A percentile compares a stretch with the other conserved stretches of the same genome.
phyloP scores from a whole-genome alignment of 164 flowering plant species.

The Houttuynia cordata region DNA sequence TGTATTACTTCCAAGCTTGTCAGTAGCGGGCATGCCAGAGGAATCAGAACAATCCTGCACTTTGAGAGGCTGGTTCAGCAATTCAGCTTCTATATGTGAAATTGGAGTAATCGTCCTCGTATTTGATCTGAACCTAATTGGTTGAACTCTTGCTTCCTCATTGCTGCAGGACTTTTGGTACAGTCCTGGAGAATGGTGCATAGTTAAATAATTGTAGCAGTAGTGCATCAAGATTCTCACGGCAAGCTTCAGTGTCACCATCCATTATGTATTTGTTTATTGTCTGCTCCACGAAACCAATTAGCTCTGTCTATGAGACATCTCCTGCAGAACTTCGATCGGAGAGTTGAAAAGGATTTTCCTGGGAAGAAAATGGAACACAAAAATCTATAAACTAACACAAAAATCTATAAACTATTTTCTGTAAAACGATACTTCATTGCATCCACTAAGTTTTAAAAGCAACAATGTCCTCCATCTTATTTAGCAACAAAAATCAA shows the following conservation, averaged over 20 bases:
- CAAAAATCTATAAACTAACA: neutral
- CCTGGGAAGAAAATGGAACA: conserved; percentile 16
- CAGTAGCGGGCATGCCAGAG: neutral
- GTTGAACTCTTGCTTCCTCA: neutral
- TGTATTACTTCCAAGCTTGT: neutral
- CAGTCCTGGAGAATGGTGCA: neutral
- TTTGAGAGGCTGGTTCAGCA: neutral
- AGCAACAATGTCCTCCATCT: too few species aligned
- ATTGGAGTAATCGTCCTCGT: neutral
- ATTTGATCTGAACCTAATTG: neutral
- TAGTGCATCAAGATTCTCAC: conserved; percentile 36
- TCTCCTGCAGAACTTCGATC: conserved; percentile 4
- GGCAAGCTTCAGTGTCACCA: conserved; percentile 41
- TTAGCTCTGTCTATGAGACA: conserved; percentile 15
- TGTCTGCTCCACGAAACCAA: conserved; percentile 28
- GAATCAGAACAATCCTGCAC: neutral
- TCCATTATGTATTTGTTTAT: conserved; percentile 30
- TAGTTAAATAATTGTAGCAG: neutral
- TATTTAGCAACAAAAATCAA: too few species aligned
- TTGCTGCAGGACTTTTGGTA: neutral
- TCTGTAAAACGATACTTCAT: too few species aligned
- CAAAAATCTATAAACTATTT: neutral
- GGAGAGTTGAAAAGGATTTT: conserved; percentile 8
- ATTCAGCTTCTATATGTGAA: conserved; percentile 10
- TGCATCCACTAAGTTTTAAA: too few species aligned